A percentile compares a stretch with the other conserved stretches of the same genome.
Conservation (phyloP, 352 stramenopile species). For the Heterotrichella gracilis region DNA sequence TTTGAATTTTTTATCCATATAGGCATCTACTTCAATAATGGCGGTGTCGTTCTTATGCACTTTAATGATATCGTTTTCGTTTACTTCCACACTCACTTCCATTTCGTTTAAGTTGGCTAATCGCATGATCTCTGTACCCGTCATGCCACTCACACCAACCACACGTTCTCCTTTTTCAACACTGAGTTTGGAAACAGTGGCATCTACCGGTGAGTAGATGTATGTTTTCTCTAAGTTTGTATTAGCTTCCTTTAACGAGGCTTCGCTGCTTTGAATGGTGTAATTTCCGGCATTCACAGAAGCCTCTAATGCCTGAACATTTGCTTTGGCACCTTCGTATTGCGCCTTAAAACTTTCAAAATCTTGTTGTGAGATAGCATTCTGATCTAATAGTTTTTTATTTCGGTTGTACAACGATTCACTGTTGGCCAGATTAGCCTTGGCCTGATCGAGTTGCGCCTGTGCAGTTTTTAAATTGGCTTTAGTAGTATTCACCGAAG, state of each 20-base stretch:
- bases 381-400: slow-evolving; percentile 5
- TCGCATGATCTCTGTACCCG: neutral
- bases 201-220: neutral
- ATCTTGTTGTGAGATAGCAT: slow-evolving; percentile 4
- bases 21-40: neutral
- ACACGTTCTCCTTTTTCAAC: neutral
- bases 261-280: neutral
- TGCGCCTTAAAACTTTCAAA: neutral
- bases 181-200: neutral
- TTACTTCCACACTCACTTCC: neutral
- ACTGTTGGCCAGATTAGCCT: neutral
- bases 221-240: neutral
- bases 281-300: neutral
- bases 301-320: neutral
- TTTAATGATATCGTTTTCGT: slow-evolving; percentile 10
- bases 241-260: slow-evolving; percentile 1
- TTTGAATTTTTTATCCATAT: neutral
- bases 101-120: slow-evolving; percentile 8
- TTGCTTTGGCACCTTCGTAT: neutral
- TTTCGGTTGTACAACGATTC: neutral
- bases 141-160: neutral
- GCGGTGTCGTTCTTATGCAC: neutral
- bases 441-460: neutral
- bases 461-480: slow-evolving; percentile 2
- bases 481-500: neutral